Conservation (phyloP, 2,329 filamentous ascomycete species). For the Thelonectria discophora region DNA sequence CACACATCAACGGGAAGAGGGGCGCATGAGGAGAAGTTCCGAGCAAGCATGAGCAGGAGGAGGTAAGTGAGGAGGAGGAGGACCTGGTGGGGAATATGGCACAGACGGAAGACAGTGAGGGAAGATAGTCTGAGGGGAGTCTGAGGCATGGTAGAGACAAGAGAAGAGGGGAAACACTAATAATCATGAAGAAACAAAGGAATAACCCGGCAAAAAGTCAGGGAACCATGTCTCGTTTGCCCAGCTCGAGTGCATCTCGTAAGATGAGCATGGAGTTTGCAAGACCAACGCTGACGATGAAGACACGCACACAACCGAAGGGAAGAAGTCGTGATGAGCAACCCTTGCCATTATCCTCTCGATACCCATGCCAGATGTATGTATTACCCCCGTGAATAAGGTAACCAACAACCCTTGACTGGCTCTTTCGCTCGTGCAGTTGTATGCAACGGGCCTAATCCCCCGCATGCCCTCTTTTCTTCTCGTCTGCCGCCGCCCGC, state of each 20-base stretch:
- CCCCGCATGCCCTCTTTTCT: not conserved
- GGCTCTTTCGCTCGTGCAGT: too few species aligned
- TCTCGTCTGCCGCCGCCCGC: not conserved
- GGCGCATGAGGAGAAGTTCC: not conserved
- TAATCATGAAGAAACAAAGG: slow-evolving; percentile 1
- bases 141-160: not conserved
- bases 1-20: not conserved
- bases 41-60: not conserved
- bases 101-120: too few species aligned
- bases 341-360: not conserved
- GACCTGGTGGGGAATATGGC: too few species aligned
- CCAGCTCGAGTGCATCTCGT: slow-evolving; percentile 7
- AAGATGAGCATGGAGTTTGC: not conserved
- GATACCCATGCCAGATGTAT: too few species aligned
- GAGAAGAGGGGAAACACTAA: not conserved
- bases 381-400: too few species aligned
- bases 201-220: not conserved
- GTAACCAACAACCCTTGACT: too few species aligned
- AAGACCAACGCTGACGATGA: not conserved
- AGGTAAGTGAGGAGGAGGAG: not conserved
- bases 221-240: not conserved
- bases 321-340: not conserved
- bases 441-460: not conserved
- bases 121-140: too few species aligned
- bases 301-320: not conserved